A percentile compares a stretch with the other conserved stretches of the same genome.
Conservation (phyloP, 2,329 filamentous ascomycete species). For the Penicillium sp. region DNA sequence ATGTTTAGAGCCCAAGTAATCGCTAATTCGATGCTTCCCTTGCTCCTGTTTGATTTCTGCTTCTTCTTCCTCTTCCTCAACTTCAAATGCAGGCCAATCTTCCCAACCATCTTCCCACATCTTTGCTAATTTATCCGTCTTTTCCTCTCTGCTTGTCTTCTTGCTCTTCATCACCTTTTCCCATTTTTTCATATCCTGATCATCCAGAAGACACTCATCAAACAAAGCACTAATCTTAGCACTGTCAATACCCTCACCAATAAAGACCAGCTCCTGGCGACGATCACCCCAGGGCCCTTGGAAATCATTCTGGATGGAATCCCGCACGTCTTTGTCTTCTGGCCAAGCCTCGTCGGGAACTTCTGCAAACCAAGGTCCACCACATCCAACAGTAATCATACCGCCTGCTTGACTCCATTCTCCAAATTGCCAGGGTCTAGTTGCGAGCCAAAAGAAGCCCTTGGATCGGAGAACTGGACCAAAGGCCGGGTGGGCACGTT, state of each 20-base stretch:
- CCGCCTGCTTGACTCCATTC: slow-evolving; percentile 49
- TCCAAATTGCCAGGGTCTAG: slow-evolving; percentile 43
- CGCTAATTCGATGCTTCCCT: slow-evolving; percentile 34
- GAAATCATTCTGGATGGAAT: slow-evolving; percentile 53
- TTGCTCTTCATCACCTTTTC: slow-evolving; percentile 52
- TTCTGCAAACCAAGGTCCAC: slow-evolving; percentile 58
- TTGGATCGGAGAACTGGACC: slow-evolving; percentile 44
- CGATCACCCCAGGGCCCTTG: slow-evolving; percentile 63
- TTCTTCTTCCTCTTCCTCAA: slow-evolving; percentile 35
- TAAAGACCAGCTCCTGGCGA: slow-evolving; percentile 71
- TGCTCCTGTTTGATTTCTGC: slow-evolving; percentile 24
- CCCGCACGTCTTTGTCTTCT: slow-evolving; percentile 48
- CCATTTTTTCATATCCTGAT: slow-evolving; percentile 58
- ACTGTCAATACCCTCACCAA: slow-evolving; percentile 63
- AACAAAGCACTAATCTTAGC: slow-evolving; percentile 53
- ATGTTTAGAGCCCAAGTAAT: slow-evolving; percentile 27
- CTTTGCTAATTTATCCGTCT: slow-evolving; percentile 48
- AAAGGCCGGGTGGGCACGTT: slow-evolving; percentile 39
- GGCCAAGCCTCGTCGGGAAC: slow-evolving; percentile 54
- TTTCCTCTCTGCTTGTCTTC: slow-evolving; percentile 39
- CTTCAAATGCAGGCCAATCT: slow-evolving; percentile 53
- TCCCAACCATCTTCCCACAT: slow-evolving; percentile 62
- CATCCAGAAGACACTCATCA: slow-evolving; percentile 62
- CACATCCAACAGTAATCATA: slow-evolving; percentile 45
- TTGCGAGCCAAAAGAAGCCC: slow-evolving; percentile 48